A percentile compares a stretch with the other conserved stretches of the same genome.
Conservation (phyloP, 1,284 basidiomycete genomes). For the Ganoderma sinense region DNA sequence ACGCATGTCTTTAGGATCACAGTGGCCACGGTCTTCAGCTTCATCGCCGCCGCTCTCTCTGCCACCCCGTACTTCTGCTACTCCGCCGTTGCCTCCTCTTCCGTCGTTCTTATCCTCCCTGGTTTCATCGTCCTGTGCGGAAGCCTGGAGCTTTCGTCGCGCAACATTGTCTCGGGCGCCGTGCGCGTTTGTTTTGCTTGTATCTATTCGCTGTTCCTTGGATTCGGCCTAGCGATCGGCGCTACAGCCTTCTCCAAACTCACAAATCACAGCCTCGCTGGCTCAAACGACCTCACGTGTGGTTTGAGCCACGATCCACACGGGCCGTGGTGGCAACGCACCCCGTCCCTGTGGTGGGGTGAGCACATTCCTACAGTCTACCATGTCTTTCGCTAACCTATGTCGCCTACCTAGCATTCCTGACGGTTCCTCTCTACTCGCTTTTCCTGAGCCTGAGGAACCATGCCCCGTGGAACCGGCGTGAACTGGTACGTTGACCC, state of each 20-base stretch:
- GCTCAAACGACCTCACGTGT: constrained; percentile 70
- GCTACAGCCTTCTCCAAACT: constrained; percentile 72
- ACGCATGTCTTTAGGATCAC: constrained; percentile 60
- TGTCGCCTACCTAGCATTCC: constrained; percentile 59
- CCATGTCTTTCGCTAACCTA: background rate
- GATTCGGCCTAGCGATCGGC: constrained; percentile 86
- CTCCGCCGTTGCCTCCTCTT: constrained; percentile 83
- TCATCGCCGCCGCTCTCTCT: constrained; percentile 81
- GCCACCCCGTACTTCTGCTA: constrained; percentile 84
- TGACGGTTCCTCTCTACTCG: constrained; percentile 84
- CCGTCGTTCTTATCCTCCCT: constrained; percentile 89
- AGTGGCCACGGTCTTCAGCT: constrained; percentile 82
- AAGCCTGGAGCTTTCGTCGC: constrained; percentile 81
- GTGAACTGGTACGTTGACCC: constrained; percentile 65
- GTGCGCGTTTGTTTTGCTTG: constrained; percentile 87
- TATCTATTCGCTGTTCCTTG: constrained; percentile 80
- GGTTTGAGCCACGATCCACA: constrained; percentile 56
- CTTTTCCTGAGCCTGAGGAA: constrained; percentile 80
- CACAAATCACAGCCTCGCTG: constrained; percentile 52
- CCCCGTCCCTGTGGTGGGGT: constrained; percentile 64
- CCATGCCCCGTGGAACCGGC: constrained; percentile 75
- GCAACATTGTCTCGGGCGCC: constrained; percentile 85
- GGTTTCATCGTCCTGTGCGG: constrained; percentile 86
- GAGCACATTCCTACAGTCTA: constrained; percentile 35
- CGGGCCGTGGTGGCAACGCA: constrained; percentile 68